Percentiles rank a stretch among this genome's conserved stretches.
These are phyloP conservation scores for Suillus luteus DNA, from an alignment of 768 basidiomycete species.

Conservation along the genomic window DNA sequence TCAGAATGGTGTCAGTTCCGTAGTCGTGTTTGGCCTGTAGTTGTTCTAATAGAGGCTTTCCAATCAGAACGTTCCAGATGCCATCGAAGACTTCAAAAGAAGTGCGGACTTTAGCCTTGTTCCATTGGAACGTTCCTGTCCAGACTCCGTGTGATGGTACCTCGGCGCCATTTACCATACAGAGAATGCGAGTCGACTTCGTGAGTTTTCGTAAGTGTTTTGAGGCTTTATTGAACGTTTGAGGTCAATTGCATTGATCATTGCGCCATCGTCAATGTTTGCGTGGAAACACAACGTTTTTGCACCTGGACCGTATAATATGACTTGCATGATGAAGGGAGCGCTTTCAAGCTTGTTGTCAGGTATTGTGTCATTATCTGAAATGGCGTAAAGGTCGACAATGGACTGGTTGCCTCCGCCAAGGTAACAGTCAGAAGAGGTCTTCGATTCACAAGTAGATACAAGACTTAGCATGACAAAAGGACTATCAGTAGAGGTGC, in stretches of 20 bases:
- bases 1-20: slow-evolving; percentile 4
- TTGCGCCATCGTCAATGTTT: slow-evolving; percentile 32
- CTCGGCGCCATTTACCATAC: slow-evolving; percentile 35
- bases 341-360: no score
- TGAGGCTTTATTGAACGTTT: slow-evolving; percentile 4
- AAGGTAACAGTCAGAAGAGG: no score
- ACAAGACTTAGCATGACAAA: no score
- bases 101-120: background rate
- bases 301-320: background rate
- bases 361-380: no score
- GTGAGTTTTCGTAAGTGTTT: slow-evolving; percentile 11
- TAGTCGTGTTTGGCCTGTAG: slow-evolving; percentile 31
- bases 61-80: slow-evolving; percentile 30
- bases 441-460: no score
- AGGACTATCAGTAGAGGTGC: no score
- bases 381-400: no score
- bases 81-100: slow-evolving; percentile 19
- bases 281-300: slow-evolving; percentile 9
- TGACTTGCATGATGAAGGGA: background rate
- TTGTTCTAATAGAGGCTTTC: slow-evolving; percentile 28
- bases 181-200: slow-evolving; percentile 21
- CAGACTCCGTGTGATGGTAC: slow-evolving; percentile 15
- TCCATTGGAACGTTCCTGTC: slow-evolving; percentile 7
- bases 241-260: slow-evolving; percentile 29
- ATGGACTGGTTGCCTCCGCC: no score